These are phyloP conservation scores for Fallopia convolvulus DNA, from an alignment of 148 eudicot species.

Conservation along the genomic window DNA sequence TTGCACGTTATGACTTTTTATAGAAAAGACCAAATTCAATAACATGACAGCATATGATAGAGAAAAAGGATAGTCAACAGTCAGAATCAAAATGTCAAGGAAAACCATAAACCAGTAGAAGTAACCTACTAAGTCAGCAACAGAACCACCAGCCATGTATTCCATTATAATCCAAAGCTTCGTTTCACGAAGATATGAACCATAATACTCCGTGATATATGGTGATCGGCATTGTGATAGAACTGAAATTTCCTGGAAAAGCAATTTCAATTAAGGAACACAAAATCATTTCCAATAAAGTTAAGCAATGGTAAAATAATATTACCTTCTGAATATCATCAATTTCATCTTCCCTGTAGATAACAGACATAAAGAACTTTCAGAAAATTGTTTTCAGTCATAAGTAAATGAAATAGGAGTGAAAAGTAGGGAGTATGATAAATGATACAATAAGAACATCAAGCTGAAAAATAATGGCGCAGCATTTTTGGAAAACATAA, in stretches of 20 bases:
- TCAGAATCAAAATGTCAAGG: background rate
- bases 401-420: background rate
- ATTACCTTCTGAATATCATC: constrained; percentile 95
- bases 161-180: constrained; percentile 96
- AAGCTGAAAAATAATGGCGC: background rate
- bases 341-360: constrained; percentile 88
- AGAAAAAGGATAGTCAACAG: background rate
- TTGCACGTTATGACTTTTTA: background rate
- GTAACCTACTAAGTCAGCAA: constrained; percentile 87
- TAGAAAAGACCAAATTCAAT: background rate
- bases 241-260: constrained; percentile 86
- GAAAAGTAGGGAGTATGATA: background rate
- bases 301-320: constrained; percentile 4
- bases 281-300: background rate
- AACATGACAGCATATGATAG: background rate
- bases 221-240: constrained; percentile 86
- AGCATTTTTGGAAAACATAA: background rate
- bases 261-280: constrained; percentile 3
- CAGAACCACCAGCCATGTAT: constrained; percentile 99
- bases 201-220: constrained; percentile 92
- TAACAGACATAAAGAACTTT: background rate
- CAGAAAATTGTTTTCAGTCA: background rate
- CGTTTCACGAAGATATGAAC: constrained; percentile 82
- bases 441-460: background rate
- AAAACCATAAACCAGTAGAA: constrained; percentile 10